Evolutionary conservation across 805 yeast species (phyloP), one percentile per base, ranked within the genome.

Genomic region (Nakazawaea molendinolei): DNA sequence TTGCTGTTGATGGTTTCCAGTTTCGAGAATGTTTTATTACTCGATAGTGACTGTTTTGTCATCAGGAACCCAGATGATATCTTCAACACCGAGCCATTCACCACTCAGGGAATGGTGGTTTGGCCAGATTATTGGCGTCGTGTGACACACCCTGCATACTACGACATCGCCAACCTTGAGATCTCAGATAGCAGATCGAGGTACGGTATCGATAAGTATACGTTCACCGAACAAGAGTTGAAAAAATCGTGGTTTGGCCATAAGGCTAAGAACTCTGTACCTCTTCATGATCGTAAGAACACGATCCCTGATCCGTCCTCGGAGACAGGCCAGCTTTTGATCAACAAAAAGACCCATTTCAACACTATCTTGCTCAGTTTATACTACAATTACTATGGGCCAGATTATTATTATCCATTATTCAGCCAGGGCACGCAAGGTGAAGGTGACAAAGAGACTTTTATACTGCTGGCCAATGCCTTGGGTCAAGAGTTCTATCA

Each of bases 371-470:
- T 76, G 31, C 54, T 78, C 17, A 71, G 83, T 0, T 50, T 76
- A 23, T 78, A 75, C 48, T 78, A 77, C 49, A 78, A 78, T 47
- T 51, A 71, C 27, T 74, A 71, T 47, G 83, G 83, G 0, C 80
- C 79, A 3, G 63, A 65, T n/a, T 63, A 70, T 38, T 76, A 69
- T 44, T 75, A 76, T 44, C 72, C 73, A 18, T 54, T 76, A n/a
- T 61, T 76, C 36, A 67, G 79, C 0, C 73, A 74, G 51, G 80
- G 74, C 23, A 67, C 66, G 26, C 73, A 71, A 4, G 92, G 92
- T n/a, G 86, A 79, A 58, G 92, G 90, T 34, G 90, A 83, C 51
- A 83, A 82, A 49, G 90, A 82, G 45, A 80, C 90, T 0, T 79
- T 79, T 42, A 62, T 79, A 36, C 84, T 86, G 0, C 84, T 86